Evolutionary conservation across 2,329 filamentous ascomycete species (phyloP).

Genomic region (Berkeleyomyces basicola): DNA sequence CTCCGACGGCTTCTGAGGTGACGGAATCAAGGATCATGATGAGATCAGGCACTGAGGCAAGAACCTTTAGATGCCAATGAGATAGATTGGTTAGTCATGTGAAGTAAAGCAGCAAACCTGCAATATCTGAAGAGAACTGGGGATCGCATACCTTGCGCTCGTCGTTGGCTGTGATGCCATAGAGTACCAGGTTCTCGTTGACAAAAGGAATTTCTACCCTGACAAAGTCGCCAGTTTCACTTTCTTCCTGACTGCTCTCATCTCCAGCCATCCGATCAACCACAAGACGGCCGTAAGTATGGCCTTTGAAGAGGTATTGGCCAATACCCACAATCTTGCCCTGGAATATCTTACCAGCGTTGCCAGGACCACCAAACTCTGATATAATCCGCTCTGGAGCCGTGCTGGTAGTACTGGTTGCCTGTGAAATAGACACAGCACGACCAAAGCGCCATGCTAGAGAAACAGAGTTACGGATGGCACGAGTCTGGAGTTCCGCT

Average conservation of each 20-base stretch:
- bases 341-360: constrained; percentile 17
- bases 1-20: constrained; percentile 23
- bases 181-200: constrained; percentile 37
- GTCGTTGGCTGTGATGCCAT: constrained; percentile 15
- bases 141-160: constrained; percentile 15
- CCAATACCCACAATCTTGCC: constrained; percentile 17
- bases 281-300: constrained; percentile 23
- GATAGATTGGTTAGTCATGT: neutral
- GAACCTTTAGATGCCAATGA: constrained; percentile 14
- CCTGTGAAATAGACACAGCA: constrained; percentile 28
- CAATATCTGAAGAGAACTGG: neutral
- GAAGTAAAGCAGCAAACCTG: neutral
- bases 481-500: constrained; percentile 20
- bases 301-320: constrained; percentile 9
- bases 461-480: constrained; percentile 23
- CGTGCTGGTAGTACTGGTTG: constrained; percentile 26
- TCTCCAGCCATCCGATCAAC: constrained; percentile 24
- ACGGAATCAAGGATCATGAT: constrained; percentile 24
- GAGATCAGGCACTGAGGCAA: constrained; percentile 27
- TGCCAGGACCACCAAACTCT: constrained; percentile 22
- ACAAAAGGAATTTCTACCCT: constrained; percentile 36
- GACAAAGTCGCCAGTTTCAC: constrained; percentile 10
- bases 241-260: constrained; percentile 20
- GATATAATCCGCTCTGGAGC: constrained; percentile 24
- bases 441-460: constrained; percentile 32